These are phyloP conservation scores for Prinsepia uniflora DNA, from an alignment of 306 rosid species.

Conservation along the genomic window DNA sequence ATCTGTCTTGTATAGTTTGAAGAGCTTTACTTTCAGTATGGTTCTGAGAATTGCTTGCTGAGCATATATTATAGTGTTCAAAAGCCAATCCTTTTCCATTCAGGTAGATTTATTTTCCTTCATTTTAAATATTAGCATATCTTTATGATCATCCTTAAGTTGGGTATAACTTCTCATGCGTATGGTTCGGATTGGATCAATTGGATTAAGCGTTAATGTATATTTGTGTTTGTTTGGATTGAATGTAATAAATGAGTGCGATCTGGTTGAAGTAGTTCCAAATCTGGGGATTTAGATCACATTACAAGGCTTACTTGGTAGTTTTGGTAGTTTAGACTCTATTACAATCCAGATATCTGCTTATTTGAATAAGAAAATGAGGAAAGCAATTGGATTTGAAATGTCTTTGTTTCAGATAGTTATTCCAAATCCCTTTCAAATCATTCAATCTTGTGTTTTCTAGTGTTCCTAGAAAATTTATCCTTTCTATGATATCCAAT, in stretches of 20 bases:
- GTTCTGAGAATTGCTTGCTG: constrained; percentile 9
- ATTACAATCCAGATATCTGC: too few relatives aligned
- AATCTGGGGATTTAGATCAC: too few relatives aligned
- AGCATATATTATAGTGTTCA: not conserved
- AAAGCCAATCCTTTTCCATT: not conserved
- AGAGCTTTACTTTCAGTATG: not conserved
- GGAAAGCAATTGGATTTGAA: too few relatives aligned
- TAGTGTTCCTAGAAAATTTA: too few relatives aligned
- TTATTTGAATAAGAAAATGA: too few relatives aligned
- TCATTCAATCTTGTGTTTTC: too few relatives aligned
- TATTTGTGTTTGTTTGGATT: not conserved
- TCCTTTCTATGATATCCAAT: too few relatives aligned
- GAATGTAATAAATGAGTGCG: not conserved
- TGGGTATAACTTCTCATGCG: not conserved
- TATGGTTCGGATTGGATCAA: not conserved
- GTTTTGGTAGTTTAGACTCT: too few relatives aligned
- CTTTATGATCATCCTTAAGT: not conserved
- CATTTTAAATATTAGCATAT: not conserved
- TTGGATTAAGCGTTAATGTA: not conserved
- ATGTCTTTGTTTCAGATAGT: too few relatives aligned
- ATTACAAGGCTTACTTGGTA: too few relatives aligned
- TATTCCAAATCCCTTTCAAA: too few relatives aligned
- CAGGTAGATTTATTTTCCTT: not conserved
- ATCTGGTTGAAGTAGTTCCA: too few relatives aligned
- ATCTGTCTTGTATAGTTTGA: not conserved